phyloP scores from a whole-genome alignment of 306 rosid genomes.

The Begonia fuchsioides region DNA sequence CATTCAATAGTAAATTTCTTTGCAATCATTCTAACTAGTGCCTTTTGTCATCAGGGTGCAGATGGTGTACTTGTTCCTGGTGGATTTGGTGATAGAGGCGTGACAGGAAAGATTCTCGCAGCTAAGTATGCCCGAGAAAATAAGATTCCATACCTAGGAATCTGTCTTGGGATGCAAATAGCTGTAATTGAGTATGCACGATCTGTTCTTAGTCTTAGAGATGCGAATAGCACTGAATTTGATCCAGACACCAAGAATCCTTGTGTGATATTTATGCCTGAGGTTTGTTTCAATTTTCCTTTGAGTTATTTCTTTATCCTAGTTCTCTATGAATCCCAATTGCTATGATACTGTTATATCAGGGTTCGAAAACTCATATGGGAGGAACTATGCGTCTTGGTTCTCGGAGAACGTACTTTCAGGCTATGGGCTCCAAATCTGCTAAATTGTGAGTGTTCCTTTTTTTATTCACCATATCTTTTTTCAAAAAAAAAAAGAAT shows the following conservation, averaged over 20 bases:
- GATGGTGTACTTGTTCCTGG: conserved; percentile 88
- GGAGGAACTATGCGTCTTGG: conserved; percentile 99
- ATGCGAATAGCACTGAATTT: conserved; percentile 79
- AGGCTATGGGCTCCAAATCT: conserved; percentile 56
- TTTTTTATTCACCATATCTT: background rate
- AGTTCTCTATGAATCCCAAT: background rate
- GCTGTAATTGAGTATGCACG: conserved; percentile 85
- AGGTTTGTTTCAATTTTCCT: conserved; percentile 27
- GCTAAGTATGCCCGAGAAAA: conserved; percentile 77
- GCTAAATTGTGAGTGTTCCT: conserved; percentile 54
- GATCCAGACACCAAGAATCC: conserved; percentile 61
- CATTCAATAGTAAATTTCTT: background rate
- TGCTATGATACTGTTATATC: conserved; percentile 1
- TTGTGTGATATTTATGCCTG: conserved; percentile 88
- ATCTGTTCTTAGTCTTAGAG: conserved; percentile 64
- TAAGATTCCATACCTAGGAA: conserved; percentile 70
- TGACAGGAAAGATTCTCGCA: conserved; percentile 86
- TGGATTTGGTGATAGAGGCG: conserved; percentile 93
- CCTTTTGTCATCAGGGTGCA: conserved; percentile 60
- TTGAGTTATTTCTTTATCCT: conserved; percentile 6
- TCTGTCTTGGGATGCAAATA: conserved; percentile 88
- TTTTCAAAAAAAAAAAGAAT: too few species aligned
- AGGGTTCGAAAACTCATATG: conserved; percentile 97
- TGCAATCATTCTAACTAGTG: conserved; percentile 8
- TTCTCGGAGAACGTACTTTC: conserved; percentile 75